Percentiles rank a stretch among this genome's conserved stretches.
Conservation (phyloP, 208 protist species). For the Acanthamoeba culbertsoni region DNA sequence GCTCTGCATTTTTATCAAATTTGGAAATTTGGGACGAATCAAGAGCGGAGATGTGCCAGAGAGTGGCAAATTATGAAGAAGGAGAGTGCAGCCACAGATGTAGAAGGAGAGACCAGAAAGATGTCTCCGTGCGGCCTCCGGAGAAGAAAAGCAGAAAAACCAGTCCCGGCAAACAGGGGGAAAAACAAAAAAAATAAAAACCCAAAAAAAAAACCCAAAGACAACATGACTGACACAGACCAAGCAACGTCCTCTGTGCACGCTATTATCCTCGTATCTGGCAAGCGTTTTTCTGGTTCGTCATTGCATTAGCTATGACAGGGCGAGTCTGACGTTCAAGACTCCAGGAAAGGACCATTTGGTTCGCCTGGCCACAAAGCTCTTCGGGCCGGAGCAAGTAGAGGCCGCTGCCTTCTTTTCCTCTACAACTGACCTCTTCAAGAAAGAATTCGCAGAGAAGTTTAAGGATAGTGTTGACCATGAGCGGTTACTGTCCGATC, state of each 20-base stretch:
- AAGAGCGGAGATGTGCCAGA: background rate
- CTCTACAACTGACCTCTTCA: background rate
- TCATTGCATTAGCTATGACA: background rate
- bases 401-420: background rate
- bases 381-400: background rate
- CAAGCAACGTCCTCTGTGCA: background rate
- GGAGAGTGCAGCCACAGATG: background rate
- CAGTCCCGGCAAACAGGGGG: background rate
- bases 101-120: background rate
- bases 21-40: background rate
- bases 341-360: background rate
- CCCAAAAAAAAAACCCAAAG: background rate
- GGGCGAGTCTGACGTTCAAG: background rate
- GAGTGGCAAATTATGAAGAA: background rate
- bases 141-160: slow-evolving; percentile 25
- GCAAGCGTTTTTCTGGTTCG: background rate
- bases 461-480: background rate
- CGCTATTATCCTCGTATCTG: background rate
- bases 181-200: background rate
- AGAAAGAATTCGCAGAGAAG: background rate
- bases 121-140: background rate
- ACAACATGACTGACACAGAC: too few species aligned
- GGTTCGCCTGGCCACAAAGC: background rate
- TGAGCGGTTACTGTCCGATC: background rate
- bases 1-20: background rate